These are phyloP conservation scores for Solanum piurae DNA, from an alignment of 257 asterid genomes.

Conservation along the genomic window DNA sequence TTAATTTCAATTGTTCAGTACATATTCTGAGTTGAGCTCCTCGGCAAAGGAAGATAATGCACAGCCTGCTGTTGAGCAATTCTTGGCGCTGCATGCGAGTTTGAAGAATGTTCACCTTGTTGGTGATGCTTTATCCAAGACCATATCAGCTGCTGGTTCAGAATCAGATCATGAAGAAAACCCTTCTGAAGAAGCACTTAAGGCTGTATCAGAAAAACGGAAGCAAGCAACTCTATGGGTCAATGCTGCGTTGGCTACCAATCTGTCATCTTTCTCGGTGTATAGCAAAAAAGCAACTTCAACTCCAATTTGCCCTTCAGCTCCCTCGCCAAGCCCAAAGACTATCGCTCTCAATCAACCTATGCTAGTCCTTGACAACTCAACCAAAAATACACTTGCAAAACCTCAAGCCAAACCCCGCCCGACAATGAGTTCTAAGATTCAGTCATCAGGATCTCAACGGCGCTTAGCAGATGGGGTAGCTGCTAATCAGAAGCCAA, in stretches of 20 bases:
- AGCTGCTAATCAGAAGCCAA: slow-evolving; percentile 27
- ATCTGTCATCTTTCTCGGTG: slow-evolving; percentile 55
- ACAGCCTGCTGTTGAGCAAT: slow-evolving; percentile 89
- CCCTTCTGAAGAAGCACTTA: slow-evolving; percentile 53
- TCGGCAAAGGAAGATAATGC: slow-evolving; percentile 83
- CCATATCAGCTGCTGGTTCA: slow-evolving; percentile 19
- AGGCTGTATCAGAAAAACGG: slow-evolving; percentile 43
- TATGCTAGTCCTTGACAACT: slow-evolving; percentile 55
- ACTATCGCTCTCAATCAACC: slow-evolving; percentile 31
- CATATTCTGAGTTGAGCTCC: slow-evolving; percentile 71
- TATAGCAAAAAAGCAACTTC: slow-evolving; percentile 45
- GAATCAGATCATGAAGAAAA: slow-evolving; percentile 47
- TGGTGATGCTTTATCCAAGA: slow-evolving; percentile 69
- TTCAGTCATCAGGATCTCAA: slow-evolving; percentile 21
- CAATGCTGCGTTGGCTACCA: slow-evolving; percentile 72
- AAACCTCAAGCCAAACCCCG: slow-evolving; percentile 42
- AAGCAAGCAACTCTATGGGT: slow-evolving; percentile 89
- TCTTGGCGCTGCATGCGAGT: slow-evolving; percentile 55
- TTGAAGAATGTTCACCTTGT: slow-evolving; percentile 56
- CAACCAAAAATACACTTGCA: slow-evolving; percentile 34
- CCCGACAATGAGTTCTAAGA: slow-evolving; percentile 35
- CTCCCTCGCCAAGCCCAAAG: slow-evolving; percentile 32
- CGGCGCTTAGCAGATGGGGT: slow-evolving; percentile 44
- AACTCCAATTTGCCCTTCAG: slow-evolving; percentile 14
- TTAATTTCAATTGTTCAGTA: slow-evolving; percentile 32